Evolutionary conservation across 2,329 filamentous ascomycete genomes (phyloP).

Genomic region (Clonostachys sp.): DNA sequence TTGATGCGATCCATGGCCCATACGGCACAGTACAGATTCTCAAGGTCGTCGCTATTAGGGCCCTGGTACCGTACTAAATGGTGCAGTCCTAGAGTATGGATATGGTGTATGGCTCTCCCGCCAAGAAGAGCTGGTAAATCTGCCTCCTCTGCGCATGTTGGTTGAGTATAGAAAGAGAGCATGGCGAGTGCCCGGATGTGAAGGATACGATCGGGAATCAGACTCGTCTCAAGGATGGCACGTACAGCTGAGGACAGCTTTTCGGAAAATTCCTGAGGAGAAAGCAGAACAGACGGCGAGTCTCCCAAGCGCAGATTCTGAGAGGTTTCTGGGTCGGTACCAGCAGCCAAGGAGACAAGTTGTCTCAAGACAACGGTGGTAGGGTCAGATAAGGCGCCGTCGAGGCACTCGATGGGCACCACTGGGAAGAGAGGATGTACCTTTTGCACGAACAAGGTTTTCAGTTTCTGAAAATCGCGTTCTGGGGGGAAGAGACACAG

Average conservation of each 20-base stretch:
- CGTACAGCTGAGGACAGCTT: slow-evolving; percentile 41
- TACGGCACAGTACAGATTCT: slow-evolving; percentile 50
- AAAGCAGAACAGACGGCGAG: slow-evolving; percentile 28
- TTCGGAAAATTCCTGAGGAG: slow-evolving; percentile 42
- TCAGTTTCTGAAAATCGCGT: slow-evolving; percentile 38
- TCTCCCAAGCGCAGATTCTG: slow-evolving; percentile 37
- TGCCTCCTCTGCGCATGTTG: slow-evolving; percentile 45
- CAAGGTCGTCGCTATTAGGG: slow-evolving; percentile 32
- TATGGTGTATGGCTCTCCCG: slow-evolving; percentile 50
- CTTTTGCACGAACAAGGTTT: slow-evolving; percentile 41
- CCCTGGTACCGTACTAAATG: slow-evolving; percentile 41
- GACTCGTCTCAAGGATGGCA: slow-evolving; percentile 44
- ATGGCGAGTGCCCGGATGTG: slow-evolving; percentile 49
- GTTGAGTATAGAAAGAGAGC: slow-evolving; percentile 56
- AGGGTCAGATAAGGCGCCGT: slow-evolving; percentile 20
- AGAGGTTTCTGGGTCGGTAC: slow-evolving; percentile 39
- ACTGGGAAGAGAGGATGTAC: slow-evolving; percentile 52
- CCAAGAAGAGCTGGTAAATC: slow-evolving; percentile 50
- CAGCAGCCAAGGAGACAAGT: slow-evolving; percentile 49
- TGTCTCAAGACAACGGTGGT: slow-evolving; percentile 43
- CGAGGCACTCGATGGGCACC: slow-evolving; percentile 30
- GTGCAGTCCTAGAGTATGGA: slow-evolving; percentile 51
- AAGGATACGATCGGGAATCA: slow-evolving; percentile 49
- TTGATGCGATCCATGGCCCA: slow-evolving; percentile 59
- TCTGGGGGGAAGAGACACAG: slow-evolving; percentile 41